A percentile compares a stretch with the other conserved stretches of the same genome.
phyloP scores from a whole-genome alignment of 2,329 filamentous ascomycete genomes.

The Aspergillus piperis region DNA sequence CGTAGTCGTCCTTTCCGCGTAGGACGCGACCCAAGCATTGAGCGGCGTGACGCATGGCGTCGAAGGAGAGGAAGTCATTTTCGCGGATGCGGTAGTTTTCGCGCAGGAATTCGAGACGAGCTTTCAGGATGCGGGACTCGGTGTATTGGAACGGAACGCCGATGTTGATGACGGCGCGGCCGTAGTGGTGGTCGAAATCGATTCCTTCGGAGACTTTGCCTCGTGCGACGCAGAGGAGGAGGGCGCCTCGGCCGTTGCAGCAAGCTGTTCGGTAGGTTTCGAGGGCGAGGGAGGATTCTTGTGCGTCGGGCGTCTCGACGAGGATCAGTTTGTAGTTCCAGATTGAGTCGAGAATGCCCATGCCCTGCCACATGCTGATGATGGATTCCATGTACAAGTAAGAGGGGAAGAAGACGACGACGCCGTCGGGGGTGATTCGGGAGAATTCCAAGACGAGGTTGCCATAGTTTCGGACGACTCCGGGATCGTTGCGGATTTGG shows the following conservation, averaged over 20 bases:
- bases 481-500: conserved; percentile 91
- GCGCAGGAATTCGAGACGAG: conserved; percentile 89
- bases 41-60: conserved; percentile 98
- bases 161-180: conserved; percentile 91
- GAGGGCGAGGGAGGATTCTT: conserved; percentile 91
- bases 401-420: conserved; percentile 99
- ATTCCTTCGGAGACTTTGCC: conserved; percentile 98
- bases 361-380: conserved; percentile 98
- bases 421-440: conserved; percentile 91
- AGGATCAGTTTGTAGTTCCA: conserved; percentile 99
- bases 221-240: conserved; percentile 90
- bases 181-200: conserved; percentile 98
- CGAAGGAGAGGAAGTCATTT: conserved; percentile 97
- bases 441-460: conserved; percentile 92
- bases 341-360: conserved; percentile 95
- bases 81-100: conserved; percentile 97
- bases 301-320: conserved; percentile 94
- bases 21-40: conserved; percentile 94
- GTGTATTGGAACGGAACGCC: conserved; percentile 99
- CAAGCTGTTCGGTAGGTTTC: conserved; percentile 98
- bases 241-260: conserved; percentile 91
- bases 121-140: conserved; percentile 94
- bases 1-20: conserved; percentile 96
- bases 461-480: conserved; percentile 96
- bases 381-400: conserved; percentile 99